Evolutionary conservation across 2,329 filamentous ascomycete species (phyloP).

Genomic region (Talaromyces sp.): DNA sequence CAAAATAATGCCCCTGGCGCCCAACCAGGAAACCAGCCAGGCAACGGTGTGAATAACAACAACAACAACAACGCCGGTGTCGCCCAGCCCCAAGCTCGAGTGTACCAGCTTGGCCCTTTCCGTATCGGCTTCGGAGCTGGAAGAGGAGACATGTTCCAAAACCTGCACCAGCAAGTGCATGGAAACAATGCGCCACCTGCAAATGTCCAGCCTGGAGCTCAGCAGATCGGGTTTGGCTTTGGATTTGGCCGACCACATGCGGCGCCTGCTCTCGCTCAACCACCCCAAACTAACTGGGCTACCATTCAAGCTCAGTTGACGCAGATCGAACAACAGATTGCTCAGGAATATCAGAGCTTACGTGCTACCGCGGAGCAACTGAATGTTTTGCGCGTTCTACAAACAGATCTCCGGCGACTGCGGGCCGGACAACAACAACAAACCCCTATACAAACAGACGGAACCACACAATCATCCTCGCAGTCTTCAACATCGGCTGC

Average conservation of each 20-base stretch:
- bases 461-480: constrained; percentile 1
- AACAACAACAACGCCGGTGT: constrained; percentile 30
- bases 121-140: constrained; percentile 63
- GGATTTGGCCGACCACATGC: constrained; percentile 32
- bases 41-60: constrained; percentile 23
- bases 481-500: constrained; percentile 2
- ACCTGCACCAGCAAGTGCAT: constrained; percentile 59
- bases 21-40: constrained; percentile 31
- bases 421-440: constrained; percentile 41
- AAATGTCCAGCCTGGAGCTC: constrained; percentile 25
- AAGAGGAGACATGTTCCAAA: constrained; percentile 56
- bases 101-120: constrained; percentile 69
- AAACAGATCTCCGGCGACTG: constrained; percentile 61
- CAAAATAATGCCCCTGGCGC: constrained; percentile 18
- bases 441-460: constrained; percentile 5
- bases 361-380: constrained; percentile 62
- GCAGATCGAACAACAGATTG: constrained; percentile 62
- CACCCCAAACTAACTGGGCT: constrained; percentile 17
- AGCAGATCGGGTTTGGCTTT: constrained; percentile 29
- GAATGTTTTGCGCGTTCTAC: constrained; percentile 60
- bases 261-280: constrained; percentile 10
- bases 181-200: constrained; percentile 38
- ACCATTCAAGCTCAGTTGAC: constrained; percentile 55
- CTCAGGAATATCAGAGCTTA: constrained; percentile 60
- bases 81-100: constrained; percentile 46